Conservation (phyloP, 495 filamentous ascomycete genomes). For the Cercophora newfieldiana region DNA sequence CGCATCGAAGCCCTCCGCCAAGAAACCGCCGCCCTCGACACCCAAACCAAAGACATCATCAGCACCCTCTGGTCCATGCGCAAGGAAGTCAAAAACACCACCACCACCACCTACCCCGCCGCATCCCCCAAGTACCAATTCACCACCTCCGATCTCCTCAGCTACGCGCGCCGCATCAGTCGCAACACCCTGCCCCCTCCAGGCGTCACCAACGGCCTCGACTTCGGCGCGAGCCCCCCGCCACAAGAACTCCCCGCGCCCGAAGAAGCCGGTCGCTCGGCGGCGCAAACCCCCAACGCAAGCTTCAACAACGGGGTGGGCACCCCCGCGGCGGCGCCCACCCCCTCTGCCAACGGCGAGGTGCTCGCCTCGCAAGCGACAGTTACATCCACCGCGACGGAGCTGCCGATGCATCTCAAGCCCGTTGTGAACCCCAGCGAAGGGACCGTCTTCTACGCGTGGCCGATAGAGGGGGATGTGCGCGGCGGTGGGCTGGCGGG, state of each 20-base stretch:
- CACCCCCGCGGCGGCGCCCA: slow-evolving; percentile 4
- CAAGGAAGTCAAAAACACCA: slow-evolving; percentile 61
- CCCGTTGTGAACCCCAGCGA: slow-evolving; percentile 54
- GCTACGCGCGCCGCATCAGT: slow-evolving; percentile 71
- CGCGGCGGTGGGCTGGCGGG: slow-evolving; percentile 61
- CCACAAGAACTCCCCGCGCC: slow-evolving; percentile 11
- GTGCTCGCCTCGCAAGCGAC: slow-evolving; percentile 9
- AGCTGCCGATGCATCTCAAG: slow-evolving; percentile 42
- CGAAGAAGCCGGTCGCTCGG: neutral
- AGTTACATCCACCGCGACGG: slow-evolving; percentile 19
- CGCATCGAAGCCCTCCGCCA: slow-evolving; percentile 62
- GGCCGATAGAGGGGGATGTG: slow-evolving; percentile 66
- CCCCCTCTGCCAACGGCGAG: slow-evolving; percentile 14
- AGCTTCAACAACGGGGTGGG: slow-evolving; percentile 25
- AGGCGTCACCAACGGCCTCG: slow-evolving; percentile 47
- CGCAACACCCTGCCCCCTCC: slow-evolving; percentile 70
- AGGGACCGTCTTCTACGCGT: slow-evolving; percentile 59
- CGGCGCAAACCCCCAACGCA: slow-evolving; percentile 21
- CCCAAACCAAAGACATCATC: slow-evolving; percentile 61
- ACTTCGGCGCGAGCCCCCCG: slow-evolving; percentile 17
- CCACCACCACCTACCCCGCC: slow-evolving; percentile 52
- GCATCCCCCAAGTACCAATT: slow-evolving; percentile 46
- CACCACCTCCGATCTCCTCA: slow-evolving; percentile 65
- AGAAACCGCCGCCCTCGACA: slow-evolving; percentile 59
- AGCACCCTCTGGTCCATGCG: slow-evolving; percentile 63